These are phyloP conservation scores for Ceratocystis colombiana DNA, from an alignment of 2,329 filamentous ascomycete genomes.

Conservation along the genomic window DNA sequence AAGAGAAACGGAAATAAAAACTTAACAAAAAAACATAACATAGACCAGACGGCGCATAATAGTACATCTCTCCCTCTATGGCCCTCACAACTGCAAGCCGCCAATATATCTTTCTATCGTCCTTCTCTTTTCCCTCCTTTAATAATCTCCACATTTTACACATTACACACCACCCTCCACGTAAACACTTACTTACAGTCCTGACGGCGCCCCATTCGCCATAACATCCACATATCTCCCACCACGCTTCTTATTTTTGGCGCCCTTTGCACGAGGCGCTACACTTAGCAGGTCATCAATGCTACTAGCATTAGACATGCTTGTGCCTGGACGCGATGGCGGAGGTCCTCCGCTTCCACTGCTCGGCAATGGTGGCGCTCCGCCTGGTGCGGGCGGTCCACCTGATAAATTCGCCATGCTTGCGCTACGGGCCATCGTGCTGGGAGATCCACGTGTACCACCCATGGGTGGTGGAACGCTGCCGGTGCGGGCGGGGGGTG, in stretches of 20 bases:
- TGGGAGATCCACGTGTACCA: conserved; percentile 25
- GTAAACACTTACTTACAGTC: background rate
- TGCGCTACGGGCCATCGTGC: conserved; percentile 19
- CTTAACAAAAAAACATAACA: background rate
- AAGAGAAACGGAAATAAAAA: background rate
- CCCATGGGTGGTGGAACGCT: conserved; percentile 33
- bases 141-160: background rate
- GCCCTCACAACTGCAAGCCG: too few species aligned
- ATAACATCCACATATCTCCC: conserved; percentile 94
- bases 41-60: background rate
- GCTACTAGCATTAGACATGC: conserved; percentile 83
- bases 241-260: conserved; percentile 66
- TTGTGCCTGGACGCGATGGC: conserved; percentile 61
- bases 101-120: background rate
- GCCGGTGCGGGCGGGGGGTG: conserved; percentile 27
- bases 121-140: background rate
- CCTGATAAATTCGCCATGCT: conserved; percentile 20
- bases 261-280: conserved; percentile 55
- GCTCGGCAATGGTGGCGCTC: conserved; percentile 27
- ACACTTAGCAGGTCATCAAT: conserved; percentile 87
- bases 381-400: conserved; percentile 30
- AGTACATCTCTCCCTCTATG: background rate
- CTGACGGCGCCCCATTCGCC: conserved; percentile 44
- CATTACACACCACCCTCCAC: too few species aligned
- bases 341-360: conserved; percentile 32